Evolutionary conservation across 148 eudicot species (phyloP), one percentile per base, ranked within the genome.

Genomic region (Hydrangea macrophylla): DNA sequence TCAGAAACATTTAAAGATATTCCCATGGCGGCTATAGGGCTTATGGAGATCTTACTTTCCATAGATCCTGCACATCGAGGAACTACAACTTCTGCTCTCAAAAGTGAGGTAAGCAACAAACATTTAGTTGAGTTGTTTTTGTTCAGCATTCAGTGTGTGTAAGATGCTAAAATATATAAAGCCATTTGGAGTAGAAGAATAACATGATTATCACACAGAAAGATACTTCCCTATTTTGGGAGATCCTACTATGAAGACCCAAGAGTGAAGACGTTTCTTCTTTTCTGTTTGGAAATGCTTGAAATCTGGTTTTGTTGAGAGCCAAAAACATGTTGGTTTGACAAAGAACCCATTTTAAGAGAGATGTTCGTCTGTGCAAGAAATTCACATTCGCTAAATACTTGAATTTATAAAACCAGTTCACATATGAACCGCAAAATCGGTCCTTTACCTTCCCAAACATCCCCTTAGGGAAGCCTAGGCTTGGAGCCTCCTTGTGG

Each of bases 1-100:
- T 76, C 81, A 24, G 98, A 92, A 71, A 75, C 83, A 31, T 89
- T 92, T 64, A 85, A 72, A 40, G 88, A 92, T 69, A 63, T 87
- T 60, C 85, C 96, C 59, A 70, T 78, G 45, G 70, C 79, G 68
- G 86, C 86, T 62, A 66, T 92, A 31, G 73, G 80, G 56, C 89
- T 92, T 70, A 65, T 92, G 62, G 96, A 92, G 82, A 87, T 77
- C 53, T 80, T 92, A 75, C 92, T 92, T 74, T 81, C 93, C 9
- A 51, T 92, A 66, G 89, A 89, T 59, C 93, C 98, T 69, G 75
- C 82, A 40, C 64, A 68, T 66, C 88, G 98, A 71, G 96, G 96
- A 58, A 84, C 89, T 75, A 91, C 98, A 42, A 66, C 88, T 71
- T 69, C 62, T 76, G 96, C 96, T 70, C 92, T 92, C 50, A 68